Evolutionary conservation across 352 stramenopile species (phyloP).

Genomic region (Halophytophthora batemanensis): DNA sequence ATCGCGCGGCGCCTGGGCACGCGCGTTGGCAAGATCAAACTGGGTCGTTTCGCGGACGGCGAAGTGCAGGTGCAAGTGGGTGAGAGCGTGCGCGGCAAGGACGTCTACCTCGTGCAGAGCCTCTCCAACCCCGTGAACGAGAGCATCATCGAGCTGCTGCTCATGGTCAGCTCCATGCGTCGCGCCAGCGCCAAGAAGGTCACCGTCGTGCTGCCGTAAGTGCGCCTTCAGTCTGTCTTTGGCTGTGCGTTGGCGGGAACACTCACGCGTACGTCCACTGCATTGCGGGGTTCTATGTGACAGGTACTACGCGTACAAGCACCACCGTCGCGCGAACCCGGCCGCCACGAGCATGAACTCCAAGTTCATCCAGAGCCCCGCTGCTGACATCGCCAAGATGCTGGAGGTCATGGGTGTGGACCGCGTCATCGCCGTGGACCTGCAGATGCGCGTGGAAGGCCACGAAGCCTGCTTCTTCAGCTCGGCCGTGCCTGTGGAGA

Average conservation of each 20-base stretch:
- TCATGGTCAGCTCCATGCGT: slow-evolving; percentile 94
- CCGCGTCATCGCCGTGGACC: slow-evolving; percentile 91
- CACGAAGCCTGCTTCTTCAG: slow-evolving; percentile 92
- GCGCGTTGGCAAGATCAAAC: slow-evolving; percentile 84
- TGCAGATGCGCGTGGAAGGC: slow-evolving; percentile 88
- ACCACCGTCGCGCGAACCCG: slow-evolving; percentile 84
- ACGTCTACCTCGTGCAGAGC: slow-evolving; percentile 94
- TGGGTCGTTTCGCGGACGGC: slow-evolving; percentile 90
- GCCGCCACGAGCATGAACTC: slow-evolving; percentile 89
- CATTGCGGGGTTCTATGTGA: background rate
- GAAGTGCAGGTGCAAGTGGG: slow-evolving; percentile 92
- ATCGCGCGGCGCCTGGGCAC: slow-evolving; percentile 86
- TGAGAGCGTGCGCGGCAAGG: slow-evolving; percentile 91
- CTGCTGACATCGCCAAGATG: slow-evolving; percentile 90
- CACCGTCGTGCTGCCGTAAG: slow-evolving; percentile 91
- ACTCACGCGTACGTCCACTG: background rate
- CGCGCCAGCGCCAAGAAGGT: slow-evolving; percentile 92
- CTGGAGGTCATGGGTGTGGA: slow-evolving; percentile 94
- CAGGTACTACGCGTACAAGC: slow-evolving; percentile 92
- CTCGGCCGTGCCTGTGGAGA: slow-evolving; percentile 89
- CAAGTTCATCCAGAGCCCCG: slow-evolving; percentile 89
- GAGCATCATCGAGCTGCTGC: slow-evolving; percentile 93
- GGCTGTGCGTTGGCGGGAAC: background rate
- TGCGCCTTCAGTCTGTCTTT: slow-evolving; percentile 5
- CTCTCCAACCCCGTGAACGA: slow-evolving; percentile 92